Evolutionary conservation across 495 filamentous ascomycete species (phyloP).

Genomic region (Trichocladium uniseriatum): DNA sequence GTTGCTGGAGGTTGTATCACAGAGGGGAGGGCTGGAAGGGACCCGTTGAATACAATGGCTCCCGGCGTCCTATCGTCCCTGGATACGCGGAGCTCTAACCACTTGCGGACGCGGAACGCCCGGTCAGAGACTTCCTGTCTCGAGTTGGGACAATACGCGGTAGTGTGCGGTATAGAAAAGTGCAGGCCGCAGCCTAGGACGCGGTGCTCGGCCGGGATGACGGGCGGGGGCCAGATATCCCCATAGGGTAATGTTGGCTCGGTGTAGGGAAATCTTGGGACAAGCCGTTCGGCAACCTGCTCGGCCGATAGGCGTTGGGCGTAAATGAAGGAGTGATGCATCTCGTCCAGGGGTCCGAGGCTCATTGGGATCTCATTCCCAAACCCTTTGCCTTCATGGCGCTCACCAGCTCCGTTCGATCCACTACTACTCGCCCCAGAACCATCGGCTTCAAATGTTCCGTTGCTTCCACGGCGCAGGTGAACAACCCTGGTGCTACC

Average conservation of each 20-base stretch:
- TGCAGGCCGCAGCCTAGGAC: slow-evolving; percentile 11
- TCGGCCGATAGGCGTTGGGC: slow-evolving; percentile 33
- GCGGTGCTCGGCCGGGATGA: slow-evolving; percentile 53
- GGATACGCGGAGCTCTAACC: slow-evolving; percentile 46
- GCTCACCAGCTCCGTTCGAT: not conserved
- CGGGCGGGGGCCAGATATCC: slow-evolving; percentile 64
- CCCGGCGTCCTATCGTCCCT: not conserved
- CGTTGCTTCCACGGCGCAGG: not conserved
- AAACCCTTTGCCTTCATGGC: slow-evolving; percentile 14
- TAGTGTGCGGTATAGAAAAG: slow-evolving; percentile 14
- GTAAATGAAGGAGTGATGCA: slow-evolving; percentile 36
- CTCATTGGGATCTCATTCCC: slow-evolving; percentile 46
- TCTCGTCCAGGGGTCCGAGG: slow-evolving; percentile 27
- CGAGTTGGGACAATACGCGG: slow-evolving; percentile 31
- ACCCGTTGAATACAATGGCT: no score
- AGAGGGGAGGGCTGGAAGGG: no score
- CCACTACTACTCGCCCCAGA: not conserved
- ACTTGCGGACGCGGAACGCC: slow-evolving; percentile 64
- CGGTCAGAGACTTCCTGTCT: slow-evolving; percentile 49
- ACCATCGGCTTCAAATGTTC: not conserved
- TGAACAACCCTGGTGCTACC: not conserved
- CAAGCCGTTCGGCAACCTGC: slow-evolving; percentile 7
- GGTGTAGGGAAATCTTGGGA: slow-evolving; percentile 32
- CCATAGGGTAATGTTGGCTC: slow-evolving; percentile 36
- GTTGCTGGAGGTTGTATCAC: no score